Conservation (phyloP, 1,284 basidiomycete species). For the Trametes sp. region DNA sequence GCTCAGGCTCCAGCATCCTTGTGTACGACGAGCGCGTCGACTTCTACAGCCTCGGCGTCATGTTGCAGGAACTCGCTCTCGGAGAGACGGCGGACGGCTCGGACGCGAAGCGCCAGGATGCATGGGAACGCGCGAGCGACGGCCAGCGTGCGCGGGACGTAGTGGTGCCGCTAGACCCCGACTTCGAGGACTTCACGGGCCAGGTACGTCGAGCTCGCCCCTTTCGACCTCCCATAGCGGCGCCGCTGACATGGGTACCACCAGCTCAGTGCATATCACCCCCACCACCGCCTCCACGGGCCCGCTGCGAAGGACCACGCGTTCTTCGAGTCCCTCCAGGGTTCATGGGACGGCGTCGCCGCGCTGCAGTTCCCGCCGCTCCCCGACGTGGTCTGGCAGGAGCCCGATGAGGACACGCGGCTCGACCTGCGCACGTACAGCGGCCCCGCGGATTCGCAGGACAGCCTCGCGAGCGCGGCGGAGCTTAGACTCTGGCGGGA, state of each 20-base stretch:
- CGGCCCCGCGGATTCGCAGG: conserved; percentile 14
- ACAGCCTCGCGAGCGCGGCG: conserved; percentile 6
- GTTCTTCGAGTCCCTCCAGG: conserved; percentile 26
- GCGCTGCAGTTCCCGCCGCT: conserved; percentile 25
- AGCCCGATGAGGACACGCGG: conserved; percentile 20
- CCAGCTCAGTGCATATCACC: conserved; percentile 22
- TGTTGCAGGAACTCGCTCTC: conserved; percentile 30
- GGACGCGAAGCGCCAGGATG: conserved; percentile 6
- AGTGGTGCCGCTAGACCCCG: conserved; percentile 14
- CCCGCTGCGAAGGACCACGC: conserved; percentile 17
- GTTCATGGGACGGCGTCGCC: conserved; percentile 29
- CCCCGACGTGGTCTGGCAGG: conserved; percentile 20
- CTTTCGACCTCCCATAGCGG: background rate
- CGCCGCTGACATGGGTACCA: background rate
- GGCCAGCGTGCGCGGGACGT: background rate
- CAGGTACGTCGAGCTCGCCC: conserved; percentile 12
- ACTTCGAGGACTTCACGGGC: conserved; percentile 28
- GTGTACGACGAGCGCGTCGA: conserved; percentile 34
- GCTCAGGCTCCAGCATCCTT: conserved; percentile 9
- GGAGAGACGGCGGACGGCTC: conserved; percentile 9
- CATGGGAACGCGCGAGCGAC: conserved; percentile 26
- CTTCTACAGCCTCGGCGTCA: conserved; percentile 31
- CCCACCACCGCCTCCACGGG: conserved; percentile 25
- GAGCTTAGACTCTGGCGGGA: conserved; percentile 11
- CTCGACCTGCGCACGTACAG: conserved; percentile 28